A percentile compares a stretch with the other conserved stretches of the same genome.
Evolutionary conservation across 2,329 filamentous ascomycete species (phyloP).

Genomic region (Cladosporium austrohemisphaericum): DNA sequence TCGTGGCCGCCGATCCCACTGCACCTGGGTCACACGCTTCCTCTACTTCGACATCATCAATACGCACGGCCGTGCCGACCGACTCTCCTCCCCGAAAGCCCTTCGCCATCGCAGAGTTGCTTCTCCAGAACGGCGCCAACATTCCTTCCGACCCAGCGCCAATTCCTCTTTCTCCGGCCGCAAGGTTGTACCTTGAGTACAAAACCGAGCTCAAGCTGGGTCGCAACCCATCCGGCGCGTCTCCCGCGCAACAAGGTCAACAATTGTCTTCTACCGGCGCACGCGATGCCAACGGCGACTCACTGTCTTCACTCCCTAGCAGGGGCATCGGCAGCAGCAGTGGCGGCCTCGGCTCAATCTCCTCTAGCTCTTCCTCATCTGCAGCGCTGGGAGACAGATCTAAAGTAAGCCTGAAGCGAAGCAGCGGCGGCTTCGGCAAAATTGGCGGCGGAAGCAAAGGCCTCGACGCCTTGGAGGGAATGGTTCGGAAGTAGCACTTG

Average conservation of each 20-base stretch:
- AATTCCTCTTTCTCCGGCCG: slow-evolving; percentile 76
- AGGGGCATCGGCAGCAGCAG: slow-evolving; percentile 42
- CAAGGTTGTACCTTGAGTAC: slow-evolving; percentile 80
- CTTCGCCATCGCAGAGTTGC: slow-evolving; percentile 85
- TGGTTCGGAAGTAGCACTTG: slow-evolving; percentile 30
- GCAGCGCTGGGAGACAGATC: slow-evolving; percentile 2
- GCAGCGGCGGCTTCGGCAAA: slow-evolving; percentile 7
- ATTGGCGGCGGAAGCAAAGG: slow-evolving; percentile 19
- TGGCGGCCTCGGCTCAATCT: not conserved
- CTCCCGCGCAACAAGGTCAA: slow-evolving; percentile 1
- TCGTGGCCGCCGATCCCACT: slow-evolving; percentile 89
- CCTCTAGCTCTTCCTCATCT: slow-evolving; percentile 9
- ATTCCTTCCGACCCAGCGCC: slow-evolving; percentile 72
- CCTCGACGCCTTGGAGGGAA: slow-evolving; percentile 29
- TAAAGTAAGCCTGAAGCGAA: slow-evolving; percentile 2
- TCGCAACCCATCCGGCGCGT: slow-evolving; percentile 15
- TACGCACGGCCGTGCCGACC: slow-evolving; percentile 26
- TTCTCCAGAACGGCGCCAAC: slow-evolving; percentile 90
- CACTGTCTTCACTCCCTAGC: slow-evolving; percentile 58
- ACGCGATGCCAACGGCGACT: slow-evolving; percentile 48
- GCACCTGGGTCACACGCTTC: slow-evolving; percentile 51
- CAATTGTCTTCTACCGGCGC: slow-evolving; percentile 12
- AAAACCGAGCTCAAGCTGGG: slow-evolving; percentile 53
- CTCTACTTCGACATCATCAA: slow-evolving; percentile 37
- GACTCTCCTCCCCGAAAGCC: slow-evolving; percentile 49